Evolutionary conservation across 2,329 filamentous ascomycete genomes (phyloP).

Genomic region (Cercospora sp.): DNA sequence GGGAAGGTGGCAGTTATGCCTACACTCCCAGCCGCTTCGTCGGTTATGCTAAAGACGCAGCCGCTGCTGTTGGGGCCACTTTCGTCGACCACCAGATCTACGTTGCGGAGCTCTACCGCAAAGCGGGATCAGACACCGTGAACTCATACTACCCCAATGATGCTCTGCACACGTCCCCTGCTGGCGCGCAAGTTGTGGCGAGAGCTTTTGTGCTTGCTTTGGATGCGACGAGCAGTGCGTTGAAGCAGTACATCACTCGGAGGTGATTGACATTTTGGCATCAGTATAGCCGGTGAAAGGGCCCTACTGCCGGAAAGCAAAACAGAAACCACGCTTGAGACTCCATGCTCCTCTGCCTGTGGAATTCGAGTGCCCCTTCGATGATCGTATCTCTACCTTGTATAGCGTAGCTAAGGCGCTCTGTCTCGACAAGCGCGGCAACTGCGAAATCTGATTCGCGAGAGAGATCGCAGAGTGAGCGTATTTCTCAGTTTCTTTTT

Average conservation of each 20-base stretch:
- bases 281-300: no score
- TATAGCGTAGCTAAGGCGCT: no score
- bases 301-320: no score
- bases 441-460: no score
- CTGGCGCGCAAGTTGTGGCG: constrained; percentile 57
- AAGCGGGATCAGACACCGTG: constrained; percentile 47
- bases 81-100: constrained; percentile 64
- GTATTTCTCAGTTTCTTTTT: no score
- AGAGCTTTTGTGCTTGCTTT: constrained; percentile 53
- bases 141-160: constrained; percentile 55
- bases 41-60: constrained; percentile 54
- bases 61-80: constrained; percentile 48
- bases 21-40: constrained; percentile 57
- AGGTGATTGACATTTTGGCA: neutral
- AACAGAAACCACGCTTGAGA: no score
- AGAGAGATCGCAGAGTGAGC: no score
- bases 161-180: constrained; percentile 39
- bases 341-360: no score
- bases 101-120: constrained; percentile 54
- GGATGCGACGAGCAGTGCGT: constrained; percentile 13
- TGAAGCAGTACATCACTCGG: constrained; percentile 18
- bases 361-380: no score
- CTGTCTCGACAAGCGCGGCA: no score
- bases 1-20: constrained; percentile 56
- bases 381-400: no score